Evolutionary conservation across 495 filamentous ascomycete genomes (phyloP).

Genomic region (Pseudoneurospora amorphoporcata): DNA sequence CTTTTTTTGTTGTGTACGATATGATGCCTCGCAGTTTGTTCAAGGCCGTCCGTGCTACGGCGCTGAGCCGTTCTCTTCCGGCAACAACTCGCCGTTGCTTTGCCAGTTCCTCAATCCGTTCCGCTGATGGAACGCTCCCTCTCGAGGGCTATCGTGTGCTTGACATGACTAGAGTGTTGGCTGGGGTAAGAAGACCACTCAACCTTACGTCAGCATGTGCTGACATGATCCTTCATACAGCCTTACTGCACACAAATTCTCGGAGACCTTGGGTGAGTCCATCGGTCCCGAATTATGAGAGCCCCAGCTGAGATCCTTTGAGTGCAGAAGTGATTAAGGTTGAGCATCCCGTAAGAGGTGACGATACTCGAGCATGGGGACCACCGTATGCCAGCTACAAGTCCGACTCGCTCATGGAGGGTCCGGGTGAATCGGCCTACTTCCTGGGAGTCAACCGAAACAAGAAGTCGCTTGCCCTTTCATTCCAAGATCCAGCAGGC

Average conservation of each 20-base stretch:
- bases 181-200: constrained; percentile 56
- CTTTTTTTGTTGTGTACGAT: background rate
- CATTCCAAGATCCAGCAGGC: constrained; percentile 74
- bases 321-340: constrained; percentile 96
- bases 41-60: background rate
- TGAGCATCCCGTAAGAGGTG: constrained; percentile 83
- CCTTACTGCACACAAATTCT: constrained; percentile 97
- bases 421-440: constrained; percentile 89
- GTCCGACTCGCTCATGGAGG: constrained; percentile 46
- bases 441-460: constrained; percentile 90
- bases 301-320: constrained; percentile 15
- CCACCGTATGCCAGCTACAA: constrained; percentile 80
- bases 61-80: background rate
- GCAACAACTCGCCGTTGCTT: constrained; percentile 1
- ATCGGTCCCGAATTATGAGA: background rate
- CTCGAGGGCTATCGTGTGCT: constrained; percentile 79
- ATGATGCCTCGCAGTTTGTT: background rate
- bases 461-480: constrained; percentile 88
- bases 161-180: constrained; percentile 93
- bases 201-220: background rate
- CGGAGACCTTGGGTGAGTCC: constrained; percentile 79
- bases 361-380: constrained; percentile 94
- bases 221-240: constrained; percentile 32
- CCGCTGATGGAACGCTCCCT: constrained; percentile 37
- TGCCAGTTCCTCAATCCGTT: constrained; percentile 2